Conservation (phyloP, 257 asterid genomes). For the Scutellaria galericulata region DNA sequence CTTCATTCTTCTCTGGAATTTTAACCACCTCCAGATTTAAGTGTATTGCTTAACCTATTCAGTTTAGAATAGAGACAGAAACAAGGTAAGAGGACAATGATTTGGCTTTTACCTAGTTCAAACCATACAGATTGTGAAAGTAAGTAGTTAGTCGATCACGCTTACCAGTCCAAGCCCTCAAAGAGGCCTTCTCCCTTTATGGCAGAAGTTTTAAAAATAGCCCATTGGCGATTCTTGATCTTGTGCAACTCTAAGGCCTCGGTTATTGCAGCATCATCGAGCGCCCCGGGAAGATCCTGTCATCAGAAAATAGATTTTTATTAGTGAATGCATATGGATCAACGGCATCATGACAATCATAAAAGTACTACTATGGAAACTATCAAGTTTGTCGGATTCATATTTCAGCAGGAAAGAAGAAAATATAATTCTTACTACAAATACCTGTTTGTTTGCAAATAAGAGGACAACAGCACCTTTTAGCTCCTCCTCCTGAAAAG, state of each 20-base stretch:
- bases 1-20: slow-evolving; percentile 26
- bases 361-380: neutral
- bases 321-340: neutral
- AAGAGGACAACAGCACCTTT: slow-evolving; percentile 54
- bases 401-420: neutral
- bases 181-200: slow-evolving; percentile 95
- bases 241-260: slow-evolving; percentile 91
- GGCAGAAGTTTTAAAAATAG: slow-evolving; percentile 94
- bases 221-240: slow-evolving; percentile 93
- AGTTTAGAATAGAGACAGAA: neutral
- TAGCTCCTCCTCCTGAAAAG: slow-evolving; percentile 58
- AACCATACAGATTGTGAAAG: neutral
- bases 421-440: neutral
- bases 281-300: slow-evolving; percentile 95
- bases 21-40: slow-evolving; percentile 74
- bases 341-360: neutral
- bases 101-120: neutral
- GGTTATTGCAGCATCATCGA: slow-evolving; percentile 88
- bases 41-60: slow-evolving; percentile 83
- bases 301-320: slow-evolving; percentile 17
- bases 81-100: slow-evolving; percentile 20
- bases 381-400: neutral
- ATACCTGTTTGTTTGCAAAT: slow-evolving; percentile 59
- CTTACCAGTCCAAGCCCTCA: slow-evolving; percentile 94
- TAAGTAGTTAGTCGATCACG: slow-evolving; percentile 1